These are phyloP conservation scores for Penicillium sp. DNA, from an alignment of 2,329 filamentous ascomycete species.

Conservation along the genomic window DNA sequence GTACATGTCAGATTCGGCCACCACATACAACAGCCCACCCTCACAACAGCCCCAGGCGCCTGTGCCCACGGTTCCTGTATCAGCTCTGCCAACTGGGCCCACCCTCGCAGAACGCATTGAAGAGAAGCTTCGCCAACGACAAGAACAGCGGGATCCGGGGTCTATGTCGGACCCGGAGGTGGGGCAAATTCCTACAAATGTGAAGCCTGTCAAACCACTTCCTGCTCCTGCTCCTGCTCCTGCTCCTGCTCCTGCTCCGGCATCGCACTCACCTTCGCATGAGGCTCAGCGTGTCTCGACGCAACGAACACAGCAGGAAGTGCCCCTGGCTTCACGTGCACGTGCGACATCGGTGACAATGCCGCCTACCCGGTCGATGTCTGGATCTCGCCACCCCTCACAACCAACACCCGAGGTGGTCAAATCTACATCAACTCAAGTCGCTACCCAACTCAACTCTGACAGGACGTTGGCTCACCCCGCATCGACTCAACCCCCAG, in stretches of 20 bases:
- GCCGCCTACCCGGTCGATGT: constrained; percentile 6
- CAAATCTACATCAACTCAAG: background rate
- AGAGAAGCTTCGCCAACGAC: constrained; percentile 33
- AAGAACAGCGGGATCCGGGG: constrained; percentile 25
- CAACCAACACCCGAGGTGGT: background rate
- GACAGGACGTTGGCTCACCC: constrained; percentile 12
- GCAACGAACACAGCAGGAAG: constrained; percentile 4
- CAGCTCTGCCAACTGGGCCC: constrained; percentile 10
- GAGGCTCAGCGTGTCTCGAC: constrained; percentile 5
- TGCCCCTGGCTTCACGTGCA: background rate
- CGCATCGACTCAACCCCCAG: constrained; percentile 2
- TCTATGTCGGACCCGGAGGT: constrained; percentile 15
- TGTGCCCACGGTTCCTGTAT: constrained; percentile 2
- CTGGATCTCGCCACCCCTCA: background rate
- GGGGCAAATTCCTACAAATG: background rate
- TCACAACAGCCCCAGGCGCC: background rate
- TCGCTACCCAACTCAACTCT: background rate
- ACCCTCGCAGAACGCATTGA: constrained; percentile 35
- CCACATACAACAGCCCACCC: constrained; percentile 4
- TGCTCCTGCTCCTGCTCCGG: constrained; percentile 1
- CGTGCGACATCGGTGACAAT: constrained; percentile 12
- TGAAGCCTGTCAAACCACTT: constrained; percentile 4
- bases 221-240: too few species aligned
- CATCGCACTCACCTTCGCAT: constrained; percentile 9
- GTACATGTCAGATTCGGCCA: constrained; percentile 25